Evolutionary conservation across 2,329 filamentous ascomycete species (phyloP).

Genomic region (Aspergillus quadrilineatus): DNA sequence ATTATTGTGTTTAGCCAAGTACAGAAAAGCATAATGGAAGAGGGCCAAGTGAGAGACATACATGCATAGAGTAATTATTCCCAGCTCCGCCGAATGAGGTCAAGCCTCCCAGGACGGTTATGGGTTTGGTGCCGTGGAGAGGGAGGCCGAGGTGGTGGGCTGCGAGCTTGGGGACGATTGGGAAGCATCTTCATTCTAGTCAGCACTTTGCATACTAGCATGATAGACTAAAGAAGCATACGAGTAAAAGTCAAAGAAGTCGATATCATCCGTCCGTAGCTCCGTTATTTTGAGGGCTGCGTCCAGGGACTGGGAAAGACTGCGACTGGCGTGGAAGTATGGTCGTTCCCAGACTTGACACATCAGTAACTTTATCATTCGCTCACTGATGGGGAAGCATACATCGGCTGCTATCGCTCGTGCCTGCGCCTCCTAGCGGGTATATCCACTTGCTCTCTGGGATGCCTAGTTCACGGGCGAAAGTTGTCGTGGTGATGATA

Average conservation of each 20-base stretch:
- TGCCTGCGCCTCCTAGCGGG: conserved; percentile 63
- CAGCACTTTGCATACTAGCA: neutral
- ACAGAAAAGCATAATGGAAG: conserved; percentile 17
- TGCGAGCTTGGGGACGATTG: conserved; percentile 67
- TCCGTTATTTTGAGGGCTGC: conserved; percentile 51
- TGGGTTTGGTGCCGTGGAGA: conserved; percentile 49
- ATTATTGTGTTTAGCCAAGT: neutral
- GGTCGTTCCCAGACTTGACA: conserved; percentile 61
- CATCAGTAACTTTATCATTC: neutral
- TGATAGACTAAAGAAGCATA: conserved; percentile 24
- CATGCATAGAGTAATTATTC: conserved; percentile 71
- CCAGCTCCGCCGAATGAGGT: conserved; percentile 70
- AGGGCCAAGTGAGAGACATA: conserved; percentile 20
- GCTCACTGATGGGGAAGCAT: conserved; percentile 20
- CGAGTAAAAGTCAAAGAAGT: conserved; percentile 65
- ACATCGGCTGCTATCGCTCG: conserved; percentile 58
- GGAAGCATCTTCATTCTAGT: conserved; percentile 57
- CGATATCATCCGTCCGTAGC: conserved; percentile 53
- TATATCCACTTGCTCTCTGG: conserved; percentile 62
- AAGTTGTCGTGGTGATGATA: conserved; percentile 58
- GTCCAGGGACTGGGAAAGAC: conserved; percentile 59
- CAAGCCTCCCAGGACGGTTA: conserved; percentile 64
- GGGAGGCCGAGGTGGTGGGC: conserved; percentile 59
- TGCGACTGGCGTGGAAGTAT: conserved; percentile 58
- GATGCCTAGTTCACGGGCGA: conserved; percentile 56